Conservation (phyloP, 179 eudicot species). For the Patellifolia procumbens region DNA sequence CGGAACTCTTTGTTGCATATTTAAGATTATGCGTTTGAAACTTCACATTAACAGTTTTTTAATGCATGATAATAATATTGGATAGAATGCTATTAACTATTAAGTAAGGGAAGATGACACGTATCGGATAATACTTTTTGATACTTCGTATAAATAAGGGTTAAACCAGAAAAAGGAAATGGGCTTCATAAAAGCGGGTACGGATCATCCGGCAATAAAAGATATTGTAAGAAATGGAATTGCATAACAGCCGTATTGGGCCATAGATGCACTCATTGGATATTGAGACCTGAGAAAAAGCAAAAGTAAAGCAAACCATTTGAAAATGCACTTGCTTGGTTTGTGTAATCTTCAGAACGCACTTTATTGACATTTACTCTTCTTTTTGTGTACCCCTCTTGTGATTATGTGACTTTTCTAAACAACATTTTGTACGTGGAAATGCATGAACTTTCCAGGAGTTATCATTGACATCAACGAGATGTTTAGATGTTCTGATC, state of each 20-base stretch:
- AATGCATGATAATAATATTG: too few species aligned
- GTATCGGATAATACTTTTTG: too few species aligned
- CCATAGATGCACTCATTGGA: constrained; percentile 17
- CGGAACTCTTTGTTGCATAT: too few species aligned
- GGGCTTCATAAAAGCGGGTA: constrained; percentile 15
- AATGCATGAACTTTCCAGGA: constrained; percentile 2
- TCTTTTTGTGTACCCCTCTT: constrained; percentile 16
- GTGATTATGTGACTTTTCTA: constrained; percentile 8
- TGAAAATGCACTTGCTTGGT: constrained; percentile 13
- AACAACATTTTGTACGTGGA: constrained; percentile 20
- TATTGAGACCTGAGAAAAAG: constrained; percentile 10
- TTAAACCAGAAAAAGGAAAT: neutral
- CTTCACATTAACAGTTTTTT: too few species aligned
- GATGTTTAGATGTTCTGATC: too few species aligned
- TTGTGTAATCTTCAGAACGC: constrained; percentile 9
- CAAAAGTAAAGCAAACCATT: neutral
- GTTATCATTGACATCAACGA: constrained; percentile 14
- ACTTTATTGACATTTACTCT: constrained; percentile 23
- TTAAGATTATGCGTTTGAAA: too few species aligned
- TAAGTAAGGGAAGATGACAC: too few species aligned
- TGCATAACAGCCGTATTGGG: constrained; percentile 25
- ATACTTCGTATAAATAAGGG: too few species aligned
- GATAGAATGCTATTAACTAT: too few species aligned
- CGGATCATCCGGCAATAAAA: constrained; percentile 16
- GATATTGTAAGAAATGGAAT: constrained; percentile 16